A percentile compares a stretch with the other conserved stretches of the same genome.
phyloP scores from a whole-genome alignment of 2,329 filamentous ascomycete genomes.

The Alternaria infectoria region DNA sequence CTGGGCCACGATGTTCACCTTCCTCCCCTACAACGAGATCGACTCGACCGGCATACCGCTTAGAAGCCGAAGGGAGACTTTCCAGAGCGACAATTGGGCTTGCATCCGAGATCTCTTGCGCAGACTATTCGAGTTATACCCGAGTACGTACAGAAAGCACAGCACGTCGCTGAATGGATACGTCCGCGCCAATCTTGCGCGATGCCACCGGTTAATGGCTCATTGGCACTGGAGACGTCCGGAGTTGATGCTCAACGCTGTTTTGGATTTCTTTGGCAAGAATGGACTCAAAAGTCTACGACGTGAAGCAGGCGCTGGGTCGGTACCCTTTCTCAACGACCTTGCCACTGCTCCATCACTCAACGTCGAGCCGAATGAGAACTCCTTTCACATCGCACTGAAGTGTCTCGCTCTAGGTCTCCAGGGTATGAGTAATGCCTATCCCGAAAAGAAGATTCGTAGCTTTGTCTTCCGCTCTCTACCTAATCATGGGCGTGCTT shows the following conservation, averaged over 20 bases:
- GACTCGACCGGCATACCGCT: constrained; percentile 57
- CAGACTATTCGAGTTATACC: constrained; percentile 57
- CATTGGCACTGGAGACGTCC: constrained; percentile 65
- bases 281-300: constrained; percentile 59
- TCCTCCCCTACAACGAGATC: constrained; percentile 62
- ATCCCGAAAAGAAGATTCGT: constrained; percentile 61
- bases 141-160: constrained; percentile 45
- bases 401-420: constrained; percentile 62
- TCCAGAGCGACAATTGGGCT: constrained; percentile 57
- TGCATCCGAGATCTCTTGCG: constrained; percentile 55
- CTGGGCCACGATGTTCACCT: constrained; percentile 57
- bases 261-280: constrained; percentile 67
- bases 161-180: constrained; percentile 62
- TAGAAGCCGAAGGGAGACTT: constrained; percentile 50
- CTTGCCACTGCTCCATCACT: constrained; percentile 54
- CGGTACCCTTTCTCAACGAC: constrained; percentile 61
- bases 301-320: constrained; percentile 59
- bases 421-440: constrained; percentile 53
- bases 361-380: constrained; percentile 56
- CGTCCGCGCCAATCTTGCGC: constrained; percentile 57
- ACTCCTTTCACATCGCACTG: constrained; percentile 64
- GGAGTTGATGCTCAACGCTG: constrained; percentile 58
- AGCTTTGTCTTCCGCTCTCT: constrained; percentile 64
- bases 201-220: constrained; percentile 61
- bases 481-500: constrained; percentile 66